Base-by-base conservation (phyloP, 2,329 filamentous ascomycete species). In the Aspergillus persii region DNA sequence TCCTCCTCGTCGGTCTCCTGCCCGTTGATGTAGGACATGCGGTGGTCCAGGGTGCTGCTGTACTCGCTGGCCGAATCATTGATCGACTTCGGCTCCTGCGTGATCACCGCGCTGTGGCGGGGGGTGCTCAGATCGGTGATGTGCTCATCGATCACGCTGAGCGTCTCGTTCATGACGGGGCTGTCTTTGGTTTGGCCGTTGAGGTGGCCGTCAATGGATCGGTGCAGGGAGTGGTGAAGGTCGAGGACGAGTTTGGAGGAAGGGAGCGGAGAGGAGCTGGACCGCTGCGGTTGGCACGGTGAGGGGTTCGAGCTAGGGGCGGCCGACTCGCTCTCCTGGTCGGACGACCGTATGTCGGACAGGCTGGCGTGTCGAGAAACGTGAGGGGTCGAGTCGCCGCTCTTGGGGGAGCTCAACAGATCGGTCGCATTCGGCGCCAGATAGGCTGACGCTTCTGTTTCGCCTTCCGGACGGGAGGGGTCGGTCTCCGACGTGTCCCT, bases 1-100 rank as follows among this genome's bases (percentile, higher is more conserved):
- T 98, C 92, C 74, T 98, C 95, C 69, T 97, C 92, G 68, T 98
- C 94, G 1, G 93, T 97, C 76, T 97, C 94, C 63, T 96, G 89
- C 41, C 94, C 95, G 65, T 95, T 90, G 62, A 98, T 94, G 73
- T 96, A 96, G 1, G 94, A 96, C 67, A 94, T 79, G 44, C 92
- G 87, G 66, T 90, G 87, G 62, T 88, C 88, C 44, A 90, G 72
- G 57, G 91, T 87, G 61, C 86, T 90, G 76, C 92, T 96, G 75
- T 96, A 96, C 73, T 96, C 91, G 77, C 92, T 96, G 53, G 89
- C 90, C 2, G 92, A 96, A 74, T 96, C 91, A 63, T 87, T 91
- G 48, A 82, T 82, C 69, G 64, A 84, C 79, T 63, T 88, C 74
- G 64, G 68, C 31, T 79, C 78, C 51, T 85, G 83, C 23, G 74